Conservation (phyloP, 352 stramenopile species). For the Globisporangium alternatum region DNA sequence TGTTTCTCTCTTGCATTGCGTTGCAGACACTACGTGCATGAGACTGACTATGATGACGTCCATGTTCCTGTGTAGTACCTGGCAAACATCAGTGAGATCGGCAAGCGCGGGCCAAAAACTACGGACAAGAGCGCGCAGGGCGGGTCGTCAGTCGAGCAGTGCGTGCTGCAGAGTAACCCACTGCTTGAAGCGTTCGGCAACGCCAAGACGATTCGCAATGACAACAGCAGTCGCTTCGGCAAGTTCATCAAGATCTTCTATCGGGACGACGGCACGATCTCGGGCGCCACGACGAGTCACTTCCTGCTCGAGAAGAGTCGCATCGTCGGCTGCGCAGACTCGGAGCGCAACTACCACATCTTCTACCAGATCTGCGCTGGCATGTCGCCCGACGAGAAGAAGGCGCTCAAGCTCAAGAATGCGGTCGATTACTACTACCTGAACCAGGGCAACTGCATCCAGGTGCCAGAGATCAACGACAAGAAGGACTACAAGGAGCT, state of each 20-base stretch:
- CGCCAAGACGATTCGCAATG: slow-evolving; percentile 93
- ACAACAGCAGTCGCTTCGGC: slow-evolving; percentile 96
- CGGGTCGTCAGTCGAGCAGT: slow-evolving; percentile 84
- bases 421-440: slow-evolving; percentile 91
- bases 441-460: slow-evolving; percentile 92
- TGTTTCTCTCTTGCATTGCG: neutral
- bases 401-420: slow-evolving; percentile 78
- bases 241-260: slow-evolving; percentile 97
- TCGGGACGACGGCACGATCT: slow-evolving; percentile 87
- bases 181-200: slow-evolving; percentile 93
- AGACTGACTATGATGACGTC: neutral
- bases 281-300: slow-evolving; percentile 92
- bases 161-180: slow-evolving; percentile 91
- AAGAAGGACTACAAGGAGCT: slow-evolving; percentile 94
- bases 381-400: slow-evolving; percentile 63
- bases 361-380: slow-evolving; percentile 97
- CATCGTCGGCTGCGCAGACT: slow-evolving; percentile 90
- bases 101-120: slow-evolving; percentile 67
- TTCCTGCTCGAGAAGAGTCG: slow-evolving; percentile 99
- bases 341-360: slow-evolving; percentile 99
- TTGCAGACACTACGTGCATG: neutral
- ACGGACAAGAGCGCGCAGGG: slow-evolving; percentile 63
- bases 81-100: slow-evolving; percentile 88
- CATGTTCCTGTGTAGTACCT: slow-evolving; percentile 50
- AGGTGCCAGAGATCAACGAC: slow-evolving; percentile 92